phyloP scores from a whole-genome alignment of 345 rosid genomes.

The Alliaria petiolata region DNA sequence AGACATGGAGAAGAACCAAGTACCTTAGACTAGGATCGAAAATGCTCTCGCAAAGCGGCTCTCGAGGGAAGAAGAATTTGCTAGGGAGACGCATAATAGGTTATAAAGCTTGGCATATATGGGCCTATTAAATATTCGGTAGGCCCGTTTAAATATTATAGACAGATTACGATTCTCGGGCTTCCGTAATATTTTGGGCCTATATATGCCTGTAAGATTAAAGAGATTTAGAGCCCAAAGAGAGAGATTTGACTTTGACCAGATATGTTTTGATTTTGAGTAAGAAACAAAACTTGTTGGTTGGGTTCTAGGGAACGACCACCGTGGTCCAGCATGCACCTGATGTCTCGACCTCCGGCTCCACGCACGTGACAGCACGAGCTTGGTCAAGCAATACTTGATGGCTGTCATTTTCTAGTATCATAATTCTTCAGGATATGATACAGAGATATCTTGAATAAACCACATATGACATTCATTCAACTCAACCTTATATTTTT shows the following conservation, averaged over 20 bases:
- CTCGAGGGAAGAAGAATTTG: too few relatives aligned
- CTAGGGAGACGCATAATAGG: neutral
- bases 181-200: neutral
- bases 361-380: slow-evolving; percentile 35
- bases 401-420: slow-evolving; percentile 23
- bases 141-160: neutral
- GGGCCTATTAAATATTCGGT: neutral
- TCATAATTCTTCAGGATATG: neutral
- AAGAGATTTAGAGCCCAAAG: too few relatives aligned
- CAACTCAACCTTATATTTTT: neutral
- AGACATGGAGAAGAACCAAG: neutral
- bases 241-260: slow-evolving; percentile 15
- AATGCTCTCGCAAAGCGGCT: slow-evolving; percentile 24
- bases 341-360: slow-evolving; percentile 22
- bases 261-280: neutral
- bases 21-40: slow-evolving; percentile 16
- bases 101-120: slow-evolving; percentile 1
- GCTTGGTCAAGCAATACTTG: slow-evolving; percentile 16
- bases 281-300: neutral
- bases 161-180: neutral
- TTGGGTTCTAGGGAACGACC: slow-evolving; percentile 24
- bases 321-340: slow-evolving; percentile 25
- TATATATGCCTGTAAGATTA: neutral
- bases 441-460: too few relatives aligned
- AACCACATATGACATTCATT: too few relatives aligned